Percentiles rank a stretch among this genome's conserved stretches.
Evolutionary conservation across 805 yeast genomes (phyloP).

Genomic region (Metschnikowia anglica): DNA sequence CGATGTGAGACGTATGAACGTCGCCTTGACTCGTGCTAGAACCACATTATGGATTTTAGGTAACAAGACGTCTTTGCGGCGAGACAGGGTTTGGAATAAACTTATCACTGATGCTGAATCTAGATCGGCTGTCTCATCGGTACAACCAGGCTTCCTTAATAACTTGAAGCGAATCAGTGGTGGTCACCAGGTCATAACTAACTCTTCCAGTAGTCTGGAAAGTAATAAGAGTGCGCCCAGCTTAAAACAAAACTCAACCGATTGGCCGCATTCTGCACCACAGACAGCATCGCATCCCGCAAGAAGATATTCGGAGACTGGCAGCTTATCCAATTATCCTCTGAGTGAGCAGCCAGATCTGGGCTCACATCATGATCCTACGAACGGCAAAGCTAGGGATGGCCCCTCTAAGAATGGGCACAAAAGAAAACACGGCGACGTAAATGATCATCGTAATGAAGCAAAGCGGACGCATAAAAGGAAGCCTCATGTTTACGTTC

Average conservation of each 20-base stretch:
- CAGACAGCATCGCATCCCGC: not conserved
- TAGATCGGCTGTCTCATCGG: slow-evolving; percentile 39
- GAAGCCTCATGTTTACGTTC: slow-evolving; percentile 7
- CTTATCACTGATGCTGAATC: slow-evolving; percentile 63
- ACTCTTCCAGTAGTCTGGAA: not conserved
- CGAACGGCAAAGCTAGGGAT: not conserved
- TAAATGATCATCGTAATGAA: not conserved
- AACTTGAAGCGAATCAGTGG: slow-evolving; percentile 3
- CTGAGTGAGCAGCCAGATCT: not conserved
- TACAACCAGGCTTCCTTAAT: slow-evolving; percentile 38
- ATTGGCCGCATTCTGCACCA: not conserved
- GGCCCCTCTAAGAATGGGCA: not conserved
- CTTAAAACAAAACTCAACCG: not conserved
- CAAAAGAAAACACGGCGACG: slow-evolving; percentile 2
- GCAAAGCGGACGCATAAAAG: slow-evolving; percentile 1
- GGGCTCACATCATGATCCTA: not conserved
- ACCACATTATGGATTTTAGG: slow-evolving; percentile 93
- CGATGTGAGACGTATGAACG: slow-evolving; percentile 94
- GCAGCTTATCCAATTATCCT: not conserved
- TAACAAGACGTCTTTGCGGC: slow-evolving; percentile 58
- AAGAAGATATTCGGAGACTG: not conserved
- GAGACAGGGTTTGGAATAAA: slow-evolving; percentile 71
- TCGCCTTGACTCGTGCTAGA: slow-evolving; percentile 91
- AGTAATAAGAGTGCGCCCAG: not conserved
- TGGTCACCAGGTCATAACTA: not conserved